Base-by-base conservation (phyloP, 768 basidiomycete genomes). In the Coprinopsis sp. region DNA sequence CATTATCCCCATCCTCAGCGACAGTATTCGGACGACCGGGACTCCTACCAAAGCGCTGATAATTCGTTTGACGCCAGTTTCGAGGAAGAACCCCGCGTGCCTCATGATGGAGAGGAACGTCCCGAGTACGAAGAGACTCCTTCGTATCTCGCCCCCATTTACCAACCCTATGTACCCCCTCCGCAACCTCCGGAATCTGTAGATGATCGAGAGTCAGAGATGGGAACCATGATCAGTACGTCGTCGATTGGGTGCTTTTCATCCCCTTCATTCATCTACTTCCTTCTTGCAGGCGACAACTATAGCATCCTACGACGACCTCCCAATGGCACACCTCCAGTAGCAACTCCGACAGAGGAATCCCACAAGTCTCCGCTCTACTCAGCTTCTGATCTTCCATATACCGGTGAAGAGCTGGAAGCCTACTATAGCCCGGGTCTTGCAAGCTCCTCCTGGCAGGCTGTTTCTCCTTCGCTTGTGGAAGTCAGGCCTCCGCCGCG, bases 231-330 rank as follows among this genome's bases (percentile, higher is more conserved):
- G 40, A 28, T 42, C 14, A 42, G 40, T 39, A 23, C n/a, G 27
- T 24, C 19, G 25, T 38, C n/a, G n/a, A n/a, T n/a, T 36, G 12
- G 25, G 16, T 30, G 3, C 41, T 14, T 24, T 14, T 19, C 38
- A 46, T 28, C 46, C 18, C 10, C 6, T 41, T 33, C n/a, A n/a
- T 30, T 16, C 31, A 30, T 11, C 29, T 8, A 30, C 21, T 10
- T 19, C 22, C 16, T 24, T n/a, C n/a, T n/a, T n/a, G 16, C 28
- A 58, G 56, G 45, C 23, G 41, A 43, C 7, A 42, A 55, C 22
- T 58, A 51, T 34, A 41, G 53, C 21, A 54, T 61, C 19, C 40
- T 61, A 23, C 55, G 44, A 28, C 57, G 53, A 1, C 57, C 57
- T 3, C 52, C 53, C 13, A n/a, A n/a, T n/a, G n/a, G n/a, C n/a